Conservation (phyloP, 1,284 basidiomycete species). For the Puccinia polysora region DNA sequence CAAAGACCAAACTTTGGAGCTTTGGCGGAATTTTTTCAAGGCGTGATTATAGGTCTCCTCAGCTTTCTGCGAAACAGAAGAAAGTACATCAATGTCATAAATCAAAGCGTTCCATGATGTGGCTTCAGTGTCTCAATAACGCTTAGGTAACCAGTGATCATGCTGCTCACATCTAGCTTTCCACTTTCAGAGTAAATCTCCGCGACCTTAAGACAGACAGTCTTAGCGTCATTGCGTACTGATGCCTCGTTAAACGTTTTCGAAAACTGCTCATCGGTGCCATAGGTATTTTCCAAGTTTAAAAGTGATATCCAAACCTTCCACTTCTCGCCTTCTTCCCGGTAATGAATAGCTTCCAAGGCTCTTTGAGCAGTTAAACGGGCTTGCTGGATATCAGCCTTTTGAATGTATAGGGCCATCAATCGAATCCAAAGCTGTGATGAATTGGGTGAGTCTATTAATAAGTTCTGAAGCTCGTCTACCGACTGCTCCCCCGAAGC, state of each 20-base stretch:
- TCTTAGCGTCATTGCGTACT: conserved; percentile 85
- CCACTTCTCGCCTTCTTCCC: conserved; percentile 92
- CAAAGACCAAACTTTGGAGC: conserved; percentile 34
- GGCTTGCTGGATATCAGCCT: conserved; percentile 92
- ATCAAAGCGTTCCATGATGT: neutral
- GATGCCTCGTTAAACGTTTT: conserved; percentile 81
- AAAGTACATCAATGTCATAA: neutral
- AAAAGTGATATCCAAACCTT: conserved; percentile 97
- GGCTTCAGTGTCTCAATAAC: neutral
- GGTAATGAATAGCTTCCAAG: conserved; percentile 80
- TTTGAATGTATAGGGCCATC: conserved; percentile 95
- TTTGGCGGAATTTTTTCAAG: conserved; percentile 34
- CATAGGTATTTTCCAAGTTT: conserved; percentile 91
- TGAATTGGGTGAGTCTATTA: conserved; percentile 93
- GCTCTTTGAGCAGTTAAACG: conserved; percentile 80
- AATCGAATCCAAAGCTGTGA: conserved; percentile 99
- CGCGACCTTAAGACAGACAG: conserved; percentile 75
- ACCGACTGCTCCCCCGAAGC: conserved; percentile 72
- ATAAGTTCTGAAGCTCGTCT: conserved; percentile 86
- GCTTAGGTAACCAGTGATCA: neutral
- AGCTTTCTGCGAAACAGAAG: conserved; percentile 26
- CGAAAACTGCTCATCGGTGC: conserved; percentile 74
- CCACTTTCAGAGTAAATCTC: conserved; percentile 76
- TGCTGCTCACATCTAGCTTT: conserved; percentile 66
- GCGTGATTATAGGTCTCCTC: conserved; percentile 34